Base-by-base conservation (phyloP, 495 filamentous ascomycete genomes). In the Trichocladium uniseriatum region DNA sequence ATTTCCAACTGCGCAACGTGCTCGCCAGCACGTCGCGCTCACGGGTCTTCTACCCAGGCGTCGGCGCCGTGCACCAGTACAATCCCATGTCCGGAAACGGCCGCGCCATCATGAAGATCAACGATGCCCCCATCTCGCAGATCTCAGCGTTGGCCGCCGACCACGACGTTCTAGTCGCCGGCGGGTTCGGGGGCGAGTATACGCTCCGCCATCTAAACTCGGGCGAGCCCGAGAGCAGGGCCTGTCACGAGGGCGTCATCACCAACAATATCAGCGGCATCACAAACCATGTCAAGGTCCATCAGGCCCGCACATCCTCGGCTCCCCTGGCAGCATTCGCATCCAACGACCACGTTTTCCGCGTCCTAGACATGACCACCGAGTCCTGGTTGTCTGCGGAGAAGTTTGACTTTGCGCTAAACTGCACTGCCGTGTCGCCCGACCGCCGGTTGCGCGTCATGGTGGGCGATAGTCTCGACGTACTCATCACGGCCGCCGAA, bases 1-100 rank as follows among this genome's bases (percentile, higher is more conserved):
- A 96, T 64, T 95, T 94, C 56, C 91, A 97, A 57, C 77, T 96
- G 14, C 86, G 91, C 40, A 91, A 95, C 61, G 66, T 92, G 1
- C 73, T 97, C 49, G 82, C 82, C 2, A 77, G 81, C 41, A 77
- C 80, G 15, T 84, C 84, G 9, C 81, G 82, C 36, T 84, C 84
- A 40, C 81, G 87, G 40, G 69, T 86, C 34, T 89, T 84, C 64
- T 95, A 94, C 62, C 80, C 87, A 21, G 73, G 74, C 21, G 69
- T 72, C 48, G 77, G 73, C 15, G 74, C 74, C 43, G 68, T 94
- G 19, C 62, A 68, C 21, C 68, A 73, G 36, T 72, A 76, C 41
- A 76, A 83, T 48, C 76, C 79, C 11, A 65, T 70, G 31, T 69
- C 66, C 10, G 65, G 66, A 6, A 66, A 68, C 8, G 56, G 69